Base-by-base conservation (phyloP, 257 asterid genomes). In the Misopates orontium region DNA sequence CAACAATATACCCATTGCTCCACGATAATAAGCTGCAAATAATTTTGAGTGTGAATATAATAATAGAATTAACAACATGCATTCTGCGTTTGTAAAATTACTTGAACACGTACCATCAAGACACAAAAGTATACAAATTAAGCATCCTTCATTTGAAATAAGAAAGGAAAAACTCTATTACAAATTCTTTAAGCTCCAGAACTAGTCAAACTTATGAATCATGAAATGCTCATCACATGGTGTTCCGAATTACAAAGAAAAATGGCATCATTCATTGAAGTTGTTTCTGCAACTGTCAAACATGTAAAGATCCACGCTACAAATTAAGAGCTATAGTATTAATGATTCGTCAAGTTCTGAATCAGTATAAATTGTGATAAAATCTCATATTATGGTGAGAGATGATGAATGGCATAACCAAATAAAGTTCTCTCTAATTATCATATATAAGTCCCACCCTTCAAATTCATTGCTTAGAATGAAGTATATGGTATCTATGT, bases 1-100 rank as follows among this genome's bases (percentile, higher is more conserved):
- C 67, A 84, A 78, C 83, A 81, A 73, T 74, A 84, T 81, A 69
- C 85, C 90, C 87, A 81, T 84, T 13, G 90, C 90, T 67, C 85
- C 87, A 63, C 90, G 83, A 60, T 76, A 83, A 75, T 83, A 83
- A 66, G 89, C 89, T 83, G 86, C 63, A 61, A 45, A 71, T 22
- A 67, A 78, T 41, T 55, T 60, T 55, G 56, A 14, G 56, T 19
- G 56, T 57, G 75, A 67, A 69, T 56, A 66, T 1, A 56, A 18
- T 59, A 67, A 69, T 28, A 61, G 31, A 60, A 57, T 23, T 36
- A 36, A 62, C 25, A 23, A 62, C 21, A 66, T 13, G 25, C 18
- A 8, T 24, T 16, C 28, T 32, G 16, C 48, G 21, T 18, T 21
- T 51, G n/a, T 42, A 32, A 18, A 15, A 61, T 28, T 28, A 44